A percentile compares a stretch with the other conserved stretches of the same genome.
These are phyloP conservation scores for Volutella citrinella DNA, from an alignment of 2,329 filamentous ascomycete genomes.

Conservation along the genomic window DNA sequence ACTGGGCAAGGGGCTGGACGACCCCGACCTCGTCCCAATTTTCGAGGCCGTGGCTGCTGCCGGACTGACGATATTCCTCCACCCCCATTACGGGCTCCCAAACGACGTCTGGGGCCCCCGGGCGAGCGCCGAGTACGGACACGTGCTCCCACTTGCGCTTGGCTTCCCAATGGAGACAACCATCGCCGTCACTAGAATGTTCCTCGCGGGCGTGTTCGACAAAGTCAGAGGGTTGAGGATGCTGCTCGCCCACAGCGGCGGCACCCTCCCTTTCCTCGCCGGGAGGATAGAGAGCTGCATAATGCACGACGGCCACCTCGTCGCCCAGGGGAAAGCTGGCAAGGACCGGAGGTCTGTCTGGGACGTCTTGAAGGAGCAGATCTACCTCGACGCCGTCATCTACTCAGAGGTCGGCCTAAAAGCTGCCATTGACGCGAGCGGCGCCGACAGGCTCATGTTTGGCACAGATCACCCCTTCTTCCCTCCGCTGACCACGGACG, in stretches of 20 bases:
- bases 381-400: constrained; percentile 85
- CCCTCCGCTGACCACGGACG: constrained; percentile 64
- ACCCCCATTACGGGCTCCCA: constrained; percentile 89
- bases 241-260: constrained; percentile 83
- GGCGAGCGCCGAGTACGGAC: constrained; percentile 68
- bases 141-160: constrained; percentile 80
- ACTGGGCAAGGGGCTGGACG: constrained; percentile 76
- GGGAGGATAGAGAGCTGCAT: constrained; percentile 88
- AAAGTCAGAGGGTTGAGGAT: constrained; percentile 66
- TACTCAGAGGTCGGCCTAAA: constrained; percentile 73
- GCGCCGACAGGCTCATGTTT: constrained; percentile 71
- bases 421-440: constrained; percentile 66
- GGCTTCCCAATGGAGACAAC: constrained; percentile 93
- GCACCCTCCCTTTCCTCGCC: constrained; percentile 83
- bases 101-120: constrained; percentile 74
- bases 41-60: constrained; percentile 66
- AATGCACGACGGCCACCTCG: constrained; percentile 74
- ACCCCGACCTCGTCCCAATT: constrained; percentile 68
- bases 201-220: constrained; percentile 83
- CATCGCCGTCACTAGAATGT: constrained; percentile 84
- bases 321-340: constrained; percentile 56
- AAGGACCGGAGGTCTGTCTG: constrained; percentile 48
- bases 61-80: constrained; percentile 71
- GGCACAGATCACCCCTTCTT: constrained; percentile 85
- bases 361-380: constrained; percentile 64